These are phyloP conservation scores for Daldinia grandis DNA, from an alignment of 495 filamentous ascomycete genomes.

Conservation along the genomic window DNA sequence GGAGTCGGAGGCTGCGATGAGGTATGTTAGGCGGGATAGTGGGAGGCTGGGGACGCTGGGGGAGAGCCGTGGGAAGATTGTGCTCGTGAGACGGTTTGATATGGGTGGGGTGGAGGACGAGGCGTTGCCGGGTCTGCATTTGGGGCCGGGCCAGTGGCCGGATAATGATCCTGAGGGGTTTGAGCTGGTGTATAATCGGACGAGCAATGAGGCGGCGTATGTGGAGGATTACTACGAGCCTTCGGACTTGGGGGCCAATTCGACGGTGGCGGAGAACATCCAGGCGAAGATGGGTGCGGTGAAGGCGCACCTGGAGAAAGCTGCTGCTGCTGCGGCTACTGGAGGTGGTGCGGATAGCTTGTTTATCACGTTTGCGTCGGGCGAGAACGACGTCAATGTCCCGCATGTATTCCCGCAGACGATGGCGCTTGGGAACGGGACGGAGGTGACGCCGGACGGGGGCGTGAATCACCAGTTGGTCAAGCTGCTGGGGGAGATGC, in stretches of 20 bases:
- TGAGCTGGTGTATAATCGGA: background rate
- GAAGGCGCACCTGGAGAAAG: background rate
- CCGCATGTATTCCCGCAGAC: slow-evolving; percentile 57
- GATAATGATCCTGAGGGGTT: background rate
- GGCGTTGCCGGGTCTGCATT: background rate
- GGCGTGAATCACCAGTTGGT: slow-evolving; percentile 76
- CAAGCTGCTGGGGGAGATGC: slow-evolving; percentile 76
- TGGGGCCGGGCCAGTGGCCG: background rate
- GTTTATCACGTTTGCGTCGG: slow-evolving; percentile 61
- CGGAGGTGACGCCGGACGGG: slow-evolving; percentile 43
- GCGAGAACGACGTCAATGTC: slow-evolving; percentile 52
- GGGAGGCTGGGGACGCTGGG: background rate
- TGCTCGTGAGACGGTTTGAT: background rate
- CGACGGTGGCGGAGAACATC: background rate
- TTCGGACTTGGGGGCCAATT: background rate
- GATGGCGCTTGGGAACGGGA: slow-evolving; percentile 59
- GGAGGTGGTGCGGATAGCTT: slow-evolving; percentile 45
- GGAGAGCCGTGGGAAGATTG: background rate
- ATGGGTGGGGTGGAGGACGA: background rate
- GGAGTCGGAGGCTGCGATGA: background rate
- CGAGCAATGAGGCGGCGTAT: background rate
- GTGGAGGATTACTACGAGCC: background rate
- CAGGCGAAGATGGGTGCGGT: background rate
- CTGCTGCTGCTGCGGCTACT: slow-evolving; percentile 51
- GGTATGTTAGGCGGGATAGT: background rate